Evolutionary conservation across 306 rosid genomes (phyloP).

Genomic region (Acmispon strigosus): DNA sequence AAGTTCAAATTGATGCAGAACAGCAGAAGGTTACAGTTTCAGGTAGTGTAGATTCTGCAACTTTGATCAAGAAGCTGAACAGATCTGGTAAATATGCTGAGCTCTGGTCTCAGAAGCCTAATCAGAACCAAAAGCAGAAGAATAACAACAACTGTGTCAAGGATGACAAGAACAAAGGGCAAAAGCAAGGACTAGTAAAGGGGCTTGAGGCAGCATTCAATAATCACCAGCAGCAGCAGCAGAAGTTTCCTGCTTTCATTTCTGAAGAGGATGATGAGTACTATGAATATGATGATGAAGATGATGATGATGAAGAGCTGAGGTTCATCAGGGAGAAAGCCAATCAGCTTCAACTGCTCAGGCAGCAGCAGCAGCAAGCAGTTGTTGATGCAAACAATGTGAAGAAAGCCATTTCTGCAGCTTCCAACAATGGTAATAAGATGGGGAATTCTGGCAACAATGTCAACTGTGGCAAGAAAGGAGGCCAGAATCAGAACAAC

Average conservation of each 20-base stretch:
- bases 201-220: constrained; percentile 51
- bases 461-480: constrained; percentile 51
- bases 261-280: constrained; percentile 48
- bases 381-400: constrained; percentile 39
- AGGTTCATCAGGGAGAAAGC: constrained; percentile 47
- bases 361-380: constrained; percentile 40
- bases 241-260: constrained; percentile 38
- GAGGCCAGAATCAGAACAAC: constrained; percentile 29
- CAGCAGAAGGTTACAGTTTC: constrained; percentile 83
- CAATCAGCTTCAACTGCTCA: constrained; percentile 38
- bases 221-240: constrained; percentile 47
- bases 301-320: constrained; percentile 36
- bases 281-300: constrained; percentile 37
- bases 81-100: constrained; percentile 86
- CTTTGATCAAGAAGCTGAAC: constrained; percentile 63
- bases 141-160: constrained; percentile 45
- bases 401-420: constrained; percentile 32
- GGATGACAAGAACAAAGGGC: constrained; percentile 49
- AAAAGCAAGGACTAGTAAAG: constrained; percentile 41
- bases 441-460: constrained; percentile 27
- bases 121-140: constrained; percentile 59
- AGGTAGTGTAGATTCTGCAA: constrained; percentile 65
- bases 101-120: constrained; percentile 58
- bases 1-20: constrained; percentile 68
- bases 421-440: constrained; percentile 32